Conservation (phyloP, 345 rosid species). For the Gossypium turneri region DNA sequence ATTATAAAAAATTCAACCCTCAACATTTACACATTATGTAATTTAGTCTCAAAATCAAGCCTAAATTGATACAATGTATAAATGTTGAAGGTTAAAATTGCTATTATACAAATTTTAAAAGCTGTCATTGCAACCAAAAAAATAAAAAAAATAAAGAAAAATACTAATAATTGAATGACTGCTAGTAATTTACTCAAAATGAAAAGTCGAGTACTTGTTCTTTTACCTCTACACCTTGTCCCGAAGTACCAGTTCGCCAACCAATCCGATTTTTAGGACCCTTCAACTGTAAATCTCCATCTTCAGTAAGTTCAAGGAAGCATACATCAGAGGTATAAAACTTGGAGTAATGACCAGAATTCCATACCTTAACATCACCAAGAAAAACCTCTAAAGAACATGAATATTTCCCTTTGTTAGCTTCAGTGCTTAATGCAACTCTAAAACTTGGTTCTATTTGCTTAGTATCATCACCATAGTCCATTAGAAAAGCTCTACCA, state of each 20-base stretch:
- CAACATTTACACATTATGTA: too few relatives aligned
- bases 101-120: too few relatives aligned
- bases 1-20: too few relatives aligned
- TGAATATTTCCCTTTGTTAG: conserved; percentile 44
- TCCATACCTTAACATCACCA: conserved; percentile 27
- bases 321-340: conserved; percentile 52
- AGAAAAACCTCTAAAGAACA: conserved; percentile 71
- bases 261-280: conserved; percentile 49
- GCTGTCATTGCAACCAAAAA: too few relatives aligned
- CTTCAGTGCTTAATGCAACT: conserved; percentile 62
- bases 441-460: conserved; percentile 44
- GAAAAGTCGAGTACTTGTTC: too few relatives aligned
- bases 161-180: too few relatives aligned
- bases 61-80: too few relatives aligned
- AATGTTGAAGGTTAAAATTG: too few relatives aligned
- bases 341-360: conserved; percentile 71
- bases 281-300: conserved; percentile 72
- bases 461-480: conserved; percentile 17
- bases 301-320: conserved; percentile 50
- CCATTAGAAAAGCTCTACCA: conserved; percentile 72
- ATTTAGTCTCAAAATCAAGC: too few relatives aligned
- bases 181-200: too few relatives aligned
- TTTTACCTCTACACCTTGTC: conserved; percentile 54
- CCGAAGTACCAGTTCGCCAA: conserved; percentile 58
- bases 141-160: too few relatives aligned